phyloP scores from a whole-genome alignment of 2,329 filamentous ascomycete species.

The Botryosphaeria dothidea region DNA sequence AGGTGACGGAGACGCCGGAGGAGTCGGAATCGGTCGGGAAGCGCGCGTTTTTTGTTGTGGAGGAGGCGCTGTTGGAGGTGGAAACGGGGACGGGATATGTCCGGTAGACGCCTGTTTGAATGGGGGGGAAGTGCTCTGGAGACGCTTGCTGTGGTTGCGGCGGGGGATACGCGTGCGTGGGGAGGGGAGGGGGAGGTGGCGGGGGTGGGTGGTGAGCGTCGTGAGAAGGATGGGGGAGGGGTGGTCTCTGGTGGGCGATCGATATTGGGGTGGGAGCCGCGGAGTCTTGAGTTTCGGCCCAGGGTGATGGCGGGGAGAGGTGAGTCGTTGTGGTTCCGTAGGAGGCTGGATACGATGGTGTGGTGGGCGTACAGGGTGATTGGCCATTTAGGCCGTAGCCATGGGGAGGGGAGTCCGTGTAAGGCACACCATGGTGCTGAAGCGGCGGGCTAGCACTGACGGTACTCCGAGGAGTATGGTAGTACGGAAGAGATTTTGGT shows the following conservation, averaged over 20 bases:
- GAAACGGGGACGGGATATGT: background rate
- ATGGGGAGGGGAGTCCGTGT: background rate
- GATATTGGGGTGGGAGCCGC: background rate
- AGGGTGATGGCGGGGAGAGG: background rate
- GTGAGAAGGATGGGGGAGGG: background rate
- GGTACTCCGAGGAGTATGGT: no score
- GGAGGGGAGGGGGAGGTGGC: no score
- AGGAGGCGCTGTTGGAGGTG: background rate
- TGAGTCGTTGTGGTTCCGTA: background rate
- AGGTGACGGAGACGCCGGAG: background rate
- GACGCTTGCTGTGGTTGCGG: background rate
- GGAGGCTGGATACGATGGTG: background rate
- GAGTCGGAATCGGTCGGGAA: background rate
- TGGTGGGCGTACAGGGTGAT: no score
- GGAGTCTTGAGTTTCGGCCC: background rate
- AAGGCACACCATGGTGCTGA: background rate
- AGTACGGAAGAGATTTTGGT: no score
- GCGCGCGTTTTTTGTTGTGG: background rate
- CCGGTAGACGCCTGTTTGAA: background rate
- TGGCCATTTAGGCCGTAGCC: background rate
- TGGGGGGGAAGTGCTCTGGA: background rate
- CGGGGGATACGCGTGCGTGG: background rate
- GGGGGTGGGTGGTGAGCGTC: background rate
- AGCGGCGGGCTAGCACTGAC: background rate
- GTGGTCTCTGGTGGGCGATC: no score